Conservation (phyloP, 2,329 filamentous ascomycete species). For the Cyphellophora attinorum region DNA sequence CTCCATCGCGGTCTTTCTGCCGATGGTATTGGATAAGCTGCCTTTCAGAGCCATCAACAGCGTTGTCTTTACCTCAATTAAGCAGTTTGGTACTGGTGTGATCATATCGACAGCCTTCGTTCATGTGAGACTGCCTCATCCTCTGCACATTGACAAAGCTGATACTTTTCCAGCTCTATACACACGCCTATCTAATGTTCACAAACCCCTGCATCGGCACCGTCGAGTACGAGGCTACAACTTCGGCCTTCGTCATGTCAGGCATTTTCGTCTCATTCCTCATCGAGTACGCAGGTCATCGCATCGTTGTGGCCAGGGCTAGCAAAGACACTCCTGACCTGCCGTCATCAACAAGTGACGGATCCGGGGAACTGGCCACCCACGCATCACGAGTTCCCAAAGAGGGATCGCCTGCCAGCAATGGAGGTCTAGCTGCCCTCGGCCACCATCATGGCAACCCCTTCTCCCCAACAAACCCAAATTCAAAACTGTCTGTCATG, state of each 20-base stretch:
- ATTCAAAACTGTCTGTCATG: constrained; percentile 51
- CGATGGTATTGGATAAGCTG: constrained; percentile 53
- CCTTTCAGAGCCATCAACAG: constrained; percentile 41
- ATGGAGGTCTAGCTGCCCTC: constrained; percentile 15
- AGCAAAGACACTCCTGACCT: not conserved
- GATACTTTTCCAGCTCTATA: constrained; percentile 50
- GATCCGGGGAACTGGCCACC: not conserved
- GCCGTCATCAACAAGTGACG: not conserved
- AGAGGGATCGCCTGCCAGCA: constrained; percentile 9
- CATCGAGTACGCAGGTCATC: constrained; percentile 57
- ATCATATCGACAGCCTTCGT: constrained; percentile 31
- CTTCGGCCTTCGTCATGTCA: constrained; percentile 63
- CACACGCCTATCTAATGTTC: constrained; percentile 66
- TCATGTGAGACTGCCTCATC: constrained; percentile 21
- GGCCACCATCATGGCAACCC: constrained; percentile 25
- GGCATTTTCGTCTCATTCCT: constrained; percentile 65
- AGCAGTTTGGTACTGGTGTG: constrained; percentile 44
- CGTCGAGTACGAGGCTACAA: constrained; percentile 58
- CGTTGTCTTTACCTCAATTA: constrained; percentile 52
- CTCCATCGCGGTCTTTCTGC: constrained; percentile 57
- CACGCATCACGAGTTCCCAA: constrained; percentile 7
- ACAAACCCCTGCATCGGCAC: constrained; percentile 57
- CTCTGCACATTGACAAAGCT: not conserved
- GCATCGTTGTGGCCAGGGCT: constrained; percentile 36
- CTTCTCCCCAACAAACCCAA: constrained; percentile 22